A percentile compares a stretch with the other conserved stretches of the same genome.
Conservation (phyloP, 495 filamentous ascomycete species). For the Neurospora africana region DNA sequence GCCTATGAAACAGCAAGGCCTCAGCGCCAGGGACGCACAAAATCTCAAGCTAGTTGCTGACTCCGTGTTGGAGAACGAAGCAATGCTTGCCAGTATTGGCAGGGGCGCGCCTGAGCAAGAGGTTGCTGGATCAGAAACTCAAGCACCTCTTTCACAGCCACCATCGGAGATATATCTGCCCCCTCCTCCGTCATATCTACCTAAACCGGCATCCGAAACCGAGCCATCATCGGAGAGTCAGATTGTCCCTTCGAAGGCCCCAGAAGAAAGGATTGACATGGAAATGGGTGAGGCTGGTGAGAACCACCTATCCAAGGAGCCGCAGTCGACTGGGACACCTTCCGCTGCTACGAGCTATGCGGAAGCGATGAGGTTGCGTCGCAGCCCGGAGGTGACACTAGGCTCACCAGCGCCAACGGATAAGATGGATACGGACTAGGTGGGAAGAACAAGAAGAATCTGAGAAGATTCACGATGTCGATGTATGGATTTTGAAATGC, state of each 20-base stretch:
- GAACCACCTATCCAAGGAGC: not conserved
- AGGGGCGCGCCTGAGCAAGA: not conserved
- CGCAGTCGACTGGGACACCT: not conserved
- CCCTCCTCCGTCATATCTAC: not conserved
- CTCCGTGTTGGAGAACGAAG: not conserved
- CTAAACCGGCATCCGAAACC: not conserved
- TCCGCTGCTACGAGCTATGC: not conserved
- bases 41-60: not conserved
- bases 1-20: not conserved
- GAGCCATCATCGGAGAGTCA: constrained; percentile 10
- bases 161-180: not conserved
- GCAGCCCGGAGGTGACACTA: constrained; percentile 21
- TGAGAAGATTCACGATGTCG: not conserved
- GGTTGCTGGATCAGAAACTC: not conserved
- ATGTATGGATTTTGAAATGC: not conserved
- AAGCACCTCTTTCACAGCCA: not conserved
- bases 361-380: constrained; percentile 2
- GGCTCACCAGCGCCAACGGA: constrained; percentile 23
- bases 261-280: not conserved
- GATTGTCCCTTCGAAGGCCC: constrained; percentile 2
- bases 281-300: not conserved
- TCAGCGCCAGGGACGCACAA: not conserved
- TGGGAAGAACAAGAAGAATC: not conserved
- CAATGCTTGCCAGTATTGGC: not conserved
- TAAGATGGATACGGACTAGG: constrained; percentile 21